Evolutionary conservation across 768 basidiomycete genomes (phyloP), one percentile per base, ranked within the genome.

Genomic region (Daedaleopsis nitida): DNA sequence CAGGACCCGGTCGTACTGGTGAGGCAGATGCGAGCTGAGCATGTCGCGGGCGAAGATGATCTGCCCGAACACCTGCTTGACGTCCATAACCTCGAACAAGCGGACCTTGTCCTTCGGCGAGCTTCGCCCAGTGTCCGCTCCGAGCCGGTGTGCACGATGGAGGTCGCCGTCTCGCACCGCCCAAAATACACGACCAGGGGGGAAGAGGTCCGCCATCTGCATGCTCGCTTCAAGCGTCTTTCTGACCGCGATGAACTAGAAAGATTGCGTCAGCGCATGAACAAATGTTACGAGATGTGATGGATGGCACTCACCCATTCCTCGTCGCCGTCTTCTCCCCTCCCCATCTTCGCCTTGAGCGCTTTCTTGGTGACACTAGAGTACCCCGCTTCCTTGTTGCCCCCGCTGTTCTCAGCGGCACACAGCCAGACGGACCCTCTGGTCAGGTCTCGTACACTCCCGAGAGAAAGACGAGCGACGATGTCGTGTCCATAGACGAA

Each of bases 161-260:
- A 93, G 70, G 72, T 91, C 88, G 50, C 81, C 80, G 59, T 92
- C 86, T 58, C 89, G 82, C 72, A 92, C 78, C 6, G 87, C 91
- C 91, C 91, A 92, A 35, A 91, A 78, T 16, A 93, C 86, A 9
- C 86, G 81, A 3, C 91, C 92, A 0, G 92, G 88, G 13, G 91
- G 91, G 63, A 83, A 92, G 71, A 91, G 81, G 65, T 86, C 81
- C 3, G 83, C 75, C 77, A 81, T 83, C 52, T 85, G 71, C 91
- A 94, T 93, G 60, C 90, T 92, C 48, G 91, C 91, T 71, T 93
- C 90, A 0, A 94, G 80, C 3, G 91, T 92, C 78, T 91, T 93
- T 48, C 92, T 84, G 59, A 89, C 82, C 0, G 90, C 83, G 42
- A 93, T 77, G 68, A 94, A 91, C 92, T 93, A 57, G 24, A 38